Percentiles rank a stretch among this genome's conserved stretches.
These are phyloP conservation scores for Fraxinus albicans DNA, from an alignment of 305 asterid genomes.

Conservation along the genomic window DNA sequence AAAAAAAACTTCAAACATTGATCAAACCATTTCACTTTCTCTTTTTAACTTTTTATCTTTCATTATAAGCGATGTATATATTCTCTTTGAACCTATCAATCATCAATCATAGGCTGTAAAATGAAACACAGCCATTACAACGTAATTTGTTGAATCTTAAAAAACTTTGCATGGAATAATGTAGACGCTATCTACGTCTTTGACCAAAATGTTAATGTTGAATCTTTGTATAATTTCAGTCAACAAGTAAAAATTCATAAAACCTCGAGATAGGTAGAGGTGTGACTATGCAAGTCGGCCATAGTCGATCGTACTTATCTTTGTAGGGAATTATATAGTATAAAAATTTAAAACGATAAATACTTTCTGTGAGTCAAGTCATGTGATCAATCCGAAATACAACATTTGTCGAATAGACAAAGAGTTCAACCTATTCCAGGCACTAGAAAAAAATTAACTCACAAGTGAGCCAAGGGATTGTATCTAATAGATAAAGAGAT, in stretches of 20 bases:
- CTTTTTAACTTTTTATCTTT: constrained; percentile 30
- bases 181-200: constrained; percentile 38
- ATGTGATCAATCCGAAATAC: too few relatives aligned
- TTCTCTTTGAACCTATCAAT: not conserved
- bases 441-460: too few relatives aligned
- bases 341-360: too few relatives aligned
- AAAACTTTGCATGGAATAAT: constrained; percentile 15
- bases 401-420: too few relatives aligned
- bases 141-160: constrained; percentile 29
- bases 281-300: not conserved
- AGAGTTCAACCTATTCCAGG: too few relatives aligned
- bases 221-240: not conserved
- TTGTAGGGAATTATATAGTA: not conserved
- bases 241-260: not conserved
- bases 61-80: constrained; percentile 2
- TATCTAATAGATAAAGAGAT: too few relatives aligned
- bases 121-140: constrained; percentile 24
- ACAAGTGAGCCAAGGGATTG: too few relatives aligned
- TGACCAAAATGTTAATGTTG: constrained; percentile 9
- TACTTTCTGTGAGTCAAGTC: too few relatives aligned
- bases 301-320: not conserved
- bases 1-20: not conserved
- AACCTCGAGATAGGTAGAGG: not conserved
- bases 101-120: not conserved
- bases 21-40: not conserved